Percentiles rank a stretch among this genome's conserved stretches.
Conservation (phyloP, 2,329 filamentous ascomycete species). For the Sporothrix pallida region DNA sequence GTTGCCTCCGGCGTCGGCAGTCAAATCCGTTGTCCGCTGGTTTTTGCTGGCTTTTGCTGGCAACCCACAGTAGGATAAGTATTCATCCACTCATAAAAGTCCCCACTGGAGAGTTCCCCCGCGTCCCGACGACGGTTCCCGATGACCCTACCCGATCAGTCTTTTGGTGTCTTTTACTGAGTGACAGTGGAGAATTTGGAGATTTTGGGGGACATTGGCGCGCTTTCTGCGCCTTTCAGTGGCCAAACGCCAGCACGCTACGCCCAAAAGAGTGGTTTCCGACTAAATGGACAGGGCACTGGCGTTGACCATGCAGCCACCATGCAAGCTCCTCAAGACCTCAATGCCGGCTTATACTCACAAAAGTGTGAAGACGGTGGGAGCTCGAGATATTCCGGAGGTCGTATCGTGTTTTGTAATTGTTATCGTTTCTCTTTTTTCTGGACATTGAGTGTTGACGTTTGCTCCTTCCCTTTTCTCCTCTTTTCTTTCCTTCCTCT, state of each 20-base stretch:
- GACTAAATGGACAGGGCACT: neutral
- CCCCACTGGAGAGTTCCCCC: conserved; percentile 29
- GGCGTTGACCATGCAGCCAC: too few species aligned
- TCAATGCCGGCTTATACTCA: conserved; percentile 4
- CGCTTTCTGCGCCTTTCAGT: neutral
- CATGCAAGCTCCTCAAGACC: too few species aligned
- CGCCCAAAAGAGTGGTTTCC: neutral
- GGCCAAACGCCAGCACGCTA: conserved; percentile 1
- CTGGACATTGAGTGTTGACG: neutral
- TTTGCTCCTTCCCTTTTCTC: neutral
- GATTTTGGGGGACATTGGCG: neutral
- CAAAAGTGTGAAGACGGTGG: neutral
- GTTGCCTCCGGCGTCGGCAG: conserved; percentile 21
- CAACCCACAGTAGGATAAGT: neutral
- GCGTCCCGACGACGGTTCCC: conserved; percentile 31
- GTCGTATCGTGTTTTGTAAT: neutral
- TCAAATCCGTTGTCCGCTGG: too few species aligned
- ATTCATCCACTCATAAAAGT: conserved; percentile 10
- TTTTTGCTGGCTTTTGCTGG: too few species aligned
- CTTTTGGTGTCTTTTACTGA: neutral
- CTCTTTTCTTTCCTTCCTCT: neutral
- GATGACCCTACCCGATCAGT: conserved; percentile 30
- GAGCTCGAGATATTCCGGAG: conserved; percentile 2
- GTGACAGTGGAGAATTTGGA: neutral
- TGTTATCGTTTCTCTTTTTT: neutral